Evolutionary conservation across 768 basidiomycete genomes (phyloP), one percentile per base, ranked within the genome.

Genomic region (Tylopilus balloui): DNA sequence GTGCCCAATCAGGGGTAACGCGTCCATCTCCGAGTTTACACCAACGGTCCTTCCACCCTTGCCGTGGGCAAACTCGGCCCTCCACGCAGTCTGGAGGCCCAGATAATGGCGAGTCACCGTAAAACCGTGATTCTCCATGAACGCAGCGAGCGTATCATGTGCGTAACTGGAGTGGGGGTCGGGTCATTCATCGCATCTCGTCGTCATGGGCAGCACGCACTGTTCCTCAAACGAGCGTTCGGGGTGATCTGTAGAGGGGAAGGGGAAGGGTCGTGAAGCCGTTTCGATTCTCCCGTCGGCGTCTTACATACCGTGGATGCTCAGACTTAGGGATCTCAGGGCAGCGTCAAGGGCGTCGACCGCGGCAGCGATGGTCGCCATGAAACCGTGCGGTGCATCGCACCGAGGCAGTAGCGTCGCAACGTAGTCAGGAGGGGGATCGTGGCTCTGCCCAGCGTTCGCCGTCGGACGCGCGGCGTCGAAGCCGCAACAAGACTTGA

Each of bases 1-100:
- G 62, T 81, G 78, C 4, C 78, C 78, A 43, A 79, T 72, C 28
- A 71, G 64, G 17, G 77, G 77, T 20, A 80, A 68, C 6, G 78
- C 77, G 37, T 78, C 71, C 85, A 87, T 88, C 68, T 89, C 88
- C 11, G 86, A 81, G 65, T 92, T 89, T 54, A 91, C 68, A 9
- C 89, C 88, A 39, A 91, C 71, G 42, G 80, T 79, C 34, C 83
- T 76, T 10, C 85, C 83, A 24, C 78, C 79, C 39, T 58, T 50
- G 19, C 81, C 79, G 53, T 80, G 76, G 29, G 72, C 71, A 64
- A 75, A 89, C 58, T 83, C 84, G 3, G 88, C 88, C 46, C 78
- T 73, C 84, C 86, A 92, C 3, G 89, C 88, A 19, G 88, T 91
- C 13, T 76, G 64, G 5, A 92, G 73, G 14, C 79, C 82, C 41